phyloP scores from a whole-genome alignment of 2,329 filamentous ascomycete species.

The Ophiostoma populinum region DNA sequence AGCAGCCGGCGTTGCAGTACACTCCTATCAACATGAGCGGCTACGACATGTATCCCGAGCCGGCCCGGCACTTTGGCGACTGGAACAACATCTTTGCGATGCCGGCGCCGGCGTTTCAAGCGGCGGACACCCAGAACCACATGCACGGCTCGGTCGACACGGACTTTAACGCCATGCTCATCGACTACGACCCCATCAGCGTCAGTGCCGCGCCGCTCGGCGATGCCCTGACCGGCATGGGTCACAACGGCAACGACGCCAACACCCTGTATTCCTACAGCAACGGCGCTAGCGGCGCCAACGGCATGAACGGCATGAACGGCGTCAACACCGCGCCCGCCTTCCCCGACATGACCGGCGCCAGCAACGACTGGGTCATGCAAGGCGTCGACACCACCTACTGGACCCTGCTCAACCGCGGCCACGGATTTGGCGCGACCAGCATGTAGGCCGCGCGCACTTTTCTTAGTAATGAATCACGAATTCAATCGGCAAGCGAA shows the following conservation, averaged over 20 bases:
- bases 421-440: conserved; percentile 7
- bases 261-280: too few species aligned
- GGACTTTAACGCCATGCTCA: conserved; percentile 11
- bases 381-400: conserved; percentile 13
- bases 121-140: not conserved
- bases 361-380: conserved; percentile 12
- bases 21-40: too few species aligned
- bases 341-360: conserved; percentile 13
- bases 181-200: conserved; percentile 10
- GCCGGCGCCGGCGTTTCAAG: not conserved
- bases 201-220: conserved; percentile 7
- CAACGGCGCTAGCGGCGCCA: not conserved
- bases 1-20: conserved; percentile 3
- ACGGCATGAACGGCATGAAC: conserved; percentile 4
- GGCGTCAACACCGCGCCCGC: conserved; percentile 4
- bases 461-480: too few species aligned
- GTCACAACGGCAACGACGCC: not conserved
- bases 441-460: not conserved
- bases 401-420: conserved; percentile 13
- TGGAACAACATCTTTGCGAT: conserved; percentile 1
- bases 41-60: not conserved
- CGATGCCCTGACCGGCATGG: conserved; percentile 6
- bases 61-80: too few species aligned
- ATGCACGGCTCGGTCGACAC: not conserved
- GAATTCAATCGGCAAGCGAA: too few species aligned